phyloP scores from a whole-genome alignment of 371 early-diverging fungal species.

The Blakeslea trispora region DNA sequence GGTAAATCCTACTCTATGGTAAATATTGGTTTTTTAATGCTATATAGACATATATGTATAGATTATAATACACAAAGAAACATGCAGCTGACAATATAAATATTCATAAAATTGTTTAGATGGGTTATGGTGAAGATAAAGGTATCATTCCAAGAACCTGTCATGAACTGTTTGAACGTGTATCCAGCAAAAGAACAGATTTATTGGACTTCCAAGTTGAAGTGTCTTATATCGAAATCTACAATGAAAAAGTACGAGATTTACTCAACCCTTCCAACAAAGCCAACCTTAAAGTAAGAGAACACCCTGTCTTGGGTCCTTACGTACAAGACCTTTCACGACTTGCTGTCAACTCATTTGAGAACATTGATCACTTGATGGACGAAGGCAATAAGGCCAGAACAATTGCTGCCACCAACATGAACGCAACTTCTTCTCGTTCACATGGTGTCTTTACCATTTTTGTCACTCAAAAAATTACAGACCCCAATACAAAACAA shows the following conservation, averaged over 20 bases:
- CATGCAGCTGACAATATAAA: not conserved
- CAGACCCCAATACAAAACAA: slow-evolving; percentile 54
- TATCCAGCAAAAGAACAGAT: slow-evolving; percentile 42
- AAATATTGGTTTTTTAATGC: not conserved
- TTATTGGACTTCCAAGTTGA: slow-evolving; percentile 66
- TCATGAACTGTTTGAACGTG: slow-evolving; percentile 69
- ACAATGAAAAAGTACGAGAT: slow-evolving; percentile 87
- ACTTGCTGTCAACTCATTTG: slow-evolving; percentile 70
- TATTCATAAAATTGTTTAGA: slow-evolving; percentile 18
- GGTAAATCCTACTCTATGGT: slow-evolving; percentile 80
- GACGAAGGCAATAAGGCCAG: slow-evolving; percentile 84
- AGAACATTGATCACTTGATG: slow-evolving; percentile 74
- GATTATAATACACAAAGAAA: not conserved
- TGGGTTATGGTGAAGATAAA: slow-evolving; percentile 66
- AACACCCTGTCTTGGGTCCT: slow-evolving; percentile 83
- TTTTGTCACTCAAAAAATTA: slow-evolving; percentile 64
- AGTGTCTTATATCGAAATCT: slow-evolving; percentile 80
- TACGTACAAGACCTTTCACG: slow-evolving; percentile 88
- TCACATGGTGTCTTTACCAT: slow-evolving; percentile 93
- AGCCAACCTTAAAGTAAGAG: slow-evolving; percentile 74
- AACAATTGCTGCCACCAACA: slow-evolving; percentile 91
- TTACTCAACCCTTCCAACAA: slow-evolving; percentile 75
- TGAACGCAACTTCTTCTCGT: slow-evolving; percentile 91
- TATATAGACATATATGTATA: not conserved
- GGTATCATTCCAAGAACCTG: slow-evolving; percentile 84